Percentiles rank a stretch among this genome's conserved stretches.
phyloP scores from a whole-genome alignment of 306 rosid species.

The Medicago truncatula region MtrunA17r5.0-ANR NC_053046.1:33016501-33017000 shows the following conservation, averaged over 20 bases:
- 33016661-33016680: slow-evolving; percentile 25
- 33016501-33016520: slow-evolving; percentile 79
- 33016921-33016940: slow-evolving; percentile 40
- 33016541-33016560: slow-evolving; percentile 79
- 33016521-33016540: slow-evolving; percentile 79
- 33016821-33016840: slow-evolving; percentile 76
- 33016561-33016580: slow-evolving; percentile 63
- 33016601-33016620: slow-evolving; percentile 85
- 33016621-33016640: slow-evolving; percentile 68
- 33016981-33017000: slow-evolving; percentile 28
- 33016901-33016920: slow-evolving; percentile 45
- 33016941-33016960: slow-evolving; percentile 40
- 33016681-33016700: slow-evolving; percentile 10
- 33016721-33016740: slow-evolving; percentile 59
- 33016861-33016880: slow-evolving; percentile 75
- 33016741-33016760: slow-evolving; percentile 96
- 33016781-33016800: slow-evolving; percentile 53
- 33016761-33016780: slow-evolving; percentile 79
- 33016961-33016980: slow-evolving; percentile 37
- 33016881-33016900: slow-evolving; percentile 76
- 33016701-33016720: background rate
- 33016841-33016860: slow-evolving; percentile 83
- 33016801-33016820: slow-evolving; percentile 81
- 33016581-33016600: slow-evolving; percentile 80
- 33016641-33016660: slow-evolving; percentile 23